A percentile compares a stretch with the other conserved stretches of the same genome.
phyloP scores from a whole-genome alignment of 192 early-diverging fungal species.

The Backusella liffmaniae region DNA sequence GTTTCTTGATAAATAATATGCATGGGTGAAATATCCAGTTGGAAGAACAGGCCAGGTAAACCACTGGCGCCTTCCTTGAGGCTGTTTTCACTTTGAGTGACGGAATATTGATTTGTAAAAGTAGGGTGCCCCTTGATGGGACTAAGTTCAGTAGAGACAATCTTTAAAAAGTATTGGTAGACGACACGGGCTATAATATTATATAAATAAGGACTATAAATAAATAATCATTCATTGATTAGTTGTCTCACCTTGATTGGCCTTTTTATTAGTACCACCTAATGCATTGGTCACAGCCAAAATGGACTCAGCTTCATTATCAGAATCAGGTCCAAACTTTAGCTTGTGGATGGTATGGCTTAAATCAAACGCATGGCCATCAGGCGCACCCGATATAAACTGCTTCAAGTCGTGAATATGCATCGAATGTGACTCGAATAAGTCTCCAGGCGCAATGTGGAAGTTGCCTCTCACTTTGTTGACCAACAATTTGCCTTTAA shows the following conservation, averaged over 20 bases:
- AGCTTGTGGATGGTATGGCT: conserved; percentile 80
- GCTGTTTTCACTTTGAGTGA: conserved; percentile 81
- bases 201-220: background rate
- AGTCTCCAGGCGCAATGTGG: conserved; percentile 89
- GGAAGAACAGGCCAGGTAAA: conserved; percentile 70
- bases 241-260: conserved; percentile 41
- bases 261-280: conserved; percentile 58
- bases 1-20: conserved; percentile 83
- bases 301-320: conserved; percentile 16
- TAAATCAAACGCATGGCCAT: conserved; percentile 70
- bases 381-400: conserved; percentile 42
- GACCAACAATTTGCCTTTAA: conserved; percentile 76
- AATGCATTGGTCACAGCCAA: conserved; percentile 60
- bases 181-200: conserved; percentile 49
- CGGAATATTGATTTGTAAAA: conserved; percentile 93
- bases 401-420: conserved; percentile 79
- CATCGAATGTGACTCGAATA: conserved; percentile 64
- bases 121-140: conserved; percentile 69
- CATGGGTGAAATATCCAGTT: conserved; percentile 97
- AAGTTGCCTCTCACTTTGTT: conserved; percentile 95
- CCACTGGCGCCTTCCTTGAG: conserved; percentile 30
- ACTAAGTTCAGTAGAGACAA: conserved; percentile 82
- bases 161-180: conserved; percentile 94
- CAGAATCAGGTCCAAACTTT: conserved; percentile 66
- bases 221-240: conserved; percentile 11